These are phyloP conservation scores for Lactarius evosmus DNA, from an alignment of 768 basidiomycete genomes.

Conservation along the genomic window DNA sequence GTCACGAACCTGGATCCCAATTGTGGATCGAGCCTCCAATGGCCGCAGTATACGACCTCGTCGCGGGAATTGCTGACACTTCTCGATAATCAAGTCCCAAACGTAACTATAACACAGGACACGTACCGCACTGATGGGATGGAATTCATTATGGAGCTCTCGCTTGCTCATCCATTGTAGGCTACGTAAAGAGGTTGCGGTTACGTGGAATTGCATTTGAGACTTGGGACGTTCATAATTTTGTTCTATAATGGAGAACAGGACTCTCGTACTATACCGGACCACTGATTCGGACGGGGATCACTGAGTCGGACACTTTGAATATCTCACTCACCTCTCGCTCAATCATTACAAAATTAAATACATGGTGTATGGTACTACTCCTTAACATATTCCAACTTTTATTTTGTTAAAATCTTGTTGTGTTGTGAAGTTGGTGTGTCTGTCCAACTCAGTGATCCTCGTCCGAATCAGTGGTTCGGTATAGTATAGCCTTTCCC, in stretches of 20 bases:
- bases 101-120: conserved; percentile 21
- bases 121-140: conserved; percentile 26
- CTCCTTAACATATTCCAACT: too few relatives aligned
- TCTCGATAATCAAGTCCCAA: conserved; percentile 9
- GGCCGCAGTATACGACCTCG: conserved; percentile 22
- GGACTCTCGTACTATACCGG: too few relatives aligned
- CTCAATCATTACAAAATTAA: too few relatives aligned
- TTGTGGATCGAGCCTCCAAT: conserved; percentile 15
- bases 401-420: too few relatives aligned
- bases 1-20: conserved; percentile 34
- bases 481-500: too few relatives aligned
- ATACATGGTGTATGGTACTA: too few relatives aligned
- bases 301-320: too few relatives aligned
- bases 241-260: neutral
- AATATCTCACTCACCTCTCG: too few relatives aligned
- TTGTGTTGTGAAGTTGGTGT: too few relatives aligned
- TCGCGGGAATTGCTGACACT: conserved; percentile 21
- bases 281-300: too few relatives aligned
- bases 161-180: neutral
- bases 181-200: neutral
- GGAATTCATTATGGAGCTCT: conserved; percentile 12
- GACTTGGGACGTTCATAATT: neutral
- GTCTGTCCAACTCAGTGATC: too few relatives aligned
- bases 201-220: neutral
- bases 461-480: too few relatives aligned